These are phyloP conservation scores for Neocucurbitaria cava DNA, from an alignment of 2,329 filamentous ascomycete genomes.

Conservation along the genomic window DNA sequence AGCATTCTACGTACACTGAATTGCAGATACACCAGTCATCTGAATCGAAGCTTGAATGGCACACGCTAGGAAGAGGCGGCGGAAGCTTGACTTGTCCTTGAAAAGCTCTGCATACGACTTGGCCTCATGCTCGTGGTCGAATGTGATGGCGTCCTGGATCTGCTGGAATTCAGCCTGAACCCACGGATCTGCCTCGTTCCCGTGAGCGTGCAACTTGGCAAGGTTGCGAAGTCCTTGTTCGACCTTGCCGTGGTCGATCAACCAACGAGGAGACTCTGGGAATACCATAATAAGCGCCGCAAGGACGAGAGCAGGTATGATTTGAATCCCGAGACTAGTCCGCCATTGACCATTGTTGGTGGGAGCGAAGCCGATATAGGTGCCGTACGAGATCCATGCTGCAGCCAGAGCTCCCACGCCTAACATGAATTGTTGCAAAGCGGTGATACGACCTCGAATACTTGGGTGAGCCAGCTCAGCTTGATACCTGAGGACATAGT, in stretches of 20 bases:
- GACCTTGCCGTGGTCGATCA: slow-evolving; percentile 73
- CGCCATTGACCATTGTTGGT: slow-evolving; percentile 65
- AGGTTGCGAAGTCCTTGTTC: slow-evolving; percentile 72
- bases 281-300: slow-evolving; percentile 73
- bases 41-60: slow-evolving; percentile 74
- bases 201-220: slow-evolving; percentile 73
- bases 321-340: slow-evolving; percentile 72
- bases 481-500: slow-evolving; percentile 51
- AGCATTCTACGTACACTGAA: slow-evolving; percentile 61
- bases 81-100: slow-evolving; percentile 69
- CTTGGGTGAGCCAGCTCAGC: slow-evolving; percentile 79
- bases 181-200: slow-evolving; percentile 70
- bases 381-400: slow-evolving; percentile 76
- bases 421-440: slow-evolving; percentile 83
- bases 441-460: slow-evolving; percentile 77
- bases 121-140: slow-evolving; percentile 72
- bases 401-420: slow-evolving; percentile 77
- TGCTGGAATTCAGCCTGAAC: slow-evolving; percentile 75
- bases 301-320: slow-evolving; percentile 69
- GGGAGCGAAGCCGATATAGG: slow-evolving; percentile 58
- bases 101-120: slow-evolving; percentile 76
- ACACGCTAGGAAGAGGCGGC: slow-evolving; percentile 73
- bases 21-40: slow-evolving; percentile 71
- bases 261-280: slow-evolving; percentile 73
- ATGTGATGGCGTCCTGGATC: slow-evolving; percentile 70